A percentile compares a stretch with the other conserved stretches of the same genome.
Conservation (phyloP, 2,329 filamentous ascomycete genomes). For the Xylaria hypoxylon region DNA sequence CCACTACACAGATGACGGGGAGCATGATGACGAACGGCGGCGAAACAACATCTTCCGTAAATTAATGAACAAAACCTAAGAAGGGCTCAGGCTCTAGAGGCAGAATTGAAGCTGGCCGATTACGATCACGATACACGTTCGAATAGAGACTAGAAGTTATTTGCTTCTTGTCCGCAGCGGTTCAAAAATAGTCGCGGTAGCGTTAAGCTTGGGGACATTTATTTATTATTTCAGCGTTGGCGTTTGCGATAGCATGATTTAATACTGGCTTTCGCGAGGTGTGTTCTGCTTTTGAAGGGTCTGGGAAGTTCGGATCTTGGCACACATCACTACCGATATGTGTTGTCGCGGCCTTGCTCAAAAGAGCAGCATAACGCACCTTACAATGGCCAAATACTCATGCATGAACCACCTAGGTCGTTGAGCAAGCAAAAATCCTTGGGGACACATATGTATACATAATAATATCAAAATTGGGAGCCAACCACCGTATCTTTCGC, state of each 20-base stretch:
- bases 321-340: background rate
- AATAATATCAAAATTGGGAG: constrained; percentile 1
- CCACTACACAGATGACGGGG: constrained; percentile 35
- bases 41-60: constrained; percentile 43
- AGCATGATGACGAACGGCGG: constrained; percentile 39
- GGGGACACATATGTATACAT: constrained; percentile 7
- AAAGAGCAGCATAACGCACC: background rate
- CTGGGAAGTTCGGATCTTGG: background rate
- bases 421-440: background rate
- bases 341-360: background rate
- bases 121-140: constrained; percentile 22
- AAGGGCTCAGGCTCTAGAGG: background rate
- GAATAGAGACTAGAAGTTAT: background rate
- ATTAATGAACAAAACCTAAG: constrained; percentile 43
- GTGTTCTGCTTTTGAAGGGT: background rate
- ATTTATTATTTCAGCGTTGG: constrained; percentile 33
- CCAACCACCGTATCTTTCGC: background rate
- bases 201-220: background rate
- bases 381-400: constrained; percentile 1
- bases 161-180: constrained; percentile 2
- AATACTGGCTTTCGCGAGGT: constrained; percentile 10
- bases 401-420: background rate
- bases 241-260: constrained; percentile 27
- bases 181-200: background rate
- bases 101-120: background rate